Evolutionary conservation across 2,329 filamentous ascomycete genomes (phyloP).

Genomic region (Fusarium pininemorale): DNA sequence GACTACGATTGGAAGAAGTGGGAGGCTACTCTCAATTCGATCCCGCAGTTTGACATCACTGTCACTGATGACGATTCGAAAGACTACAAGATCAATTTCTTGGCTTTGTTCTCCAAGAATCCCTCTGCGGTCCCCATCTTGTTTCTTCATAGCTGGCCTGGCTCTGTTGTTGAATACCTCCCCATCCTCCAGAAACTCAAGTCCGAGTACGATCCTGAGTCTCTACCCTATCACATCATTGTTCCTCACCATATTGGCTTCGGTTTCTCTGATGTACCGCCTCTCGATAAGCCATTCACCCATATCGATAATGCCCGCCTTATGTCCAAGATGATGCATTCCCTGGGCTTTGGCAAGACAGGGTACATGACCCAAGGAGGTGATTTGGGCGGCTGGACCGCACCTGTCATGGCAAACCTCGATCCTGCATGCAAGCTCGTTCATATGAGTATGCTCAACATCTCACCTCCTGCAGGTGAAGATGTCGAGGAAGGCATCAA

Average conservation of each 20-base stretch:
- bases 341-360: background rate
- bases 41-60: conserved; percentile 23
- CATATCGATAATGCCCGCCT: conserved; percentile 7
- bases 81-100: conserved; percentile 16
- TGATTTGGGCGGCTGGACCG: conserved; percentile 22
- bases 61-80: conserved; percentile 8
- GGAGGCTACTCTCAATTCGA: conserved; percentile 22
- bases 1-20: conserved; percentile 22
- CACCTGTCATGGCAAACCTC: conserved; percentile 12
- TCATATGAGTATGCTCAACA: conserved; percentile 14
- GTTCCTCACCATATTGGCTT: conserved; percentile 15
- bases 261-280: background rate
- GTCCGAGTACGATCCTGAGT: background rate
- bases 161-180: conserved; percentile 27
- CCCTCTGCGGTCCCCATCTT: background rate
- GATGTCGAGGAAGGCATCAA: background rate
- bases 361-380: conserved; percentile 25
- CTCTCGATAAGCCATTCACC: background rate
- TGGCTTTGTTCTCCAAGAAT: conserved; percentile 13
- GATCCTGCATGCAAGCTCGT: conserved; percentile 10
- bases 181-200: conserved; percentile 15
- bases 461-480: background rate
- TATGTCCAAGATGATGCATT: conserved; percentile 20
- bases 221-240: conserved; percentile 12
- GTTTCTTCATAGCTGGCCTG: conserved; percentile 31